Base-by-base conservation (phyloP, 768 basidiomycete species). In the Mrakia frigida region DNA sequence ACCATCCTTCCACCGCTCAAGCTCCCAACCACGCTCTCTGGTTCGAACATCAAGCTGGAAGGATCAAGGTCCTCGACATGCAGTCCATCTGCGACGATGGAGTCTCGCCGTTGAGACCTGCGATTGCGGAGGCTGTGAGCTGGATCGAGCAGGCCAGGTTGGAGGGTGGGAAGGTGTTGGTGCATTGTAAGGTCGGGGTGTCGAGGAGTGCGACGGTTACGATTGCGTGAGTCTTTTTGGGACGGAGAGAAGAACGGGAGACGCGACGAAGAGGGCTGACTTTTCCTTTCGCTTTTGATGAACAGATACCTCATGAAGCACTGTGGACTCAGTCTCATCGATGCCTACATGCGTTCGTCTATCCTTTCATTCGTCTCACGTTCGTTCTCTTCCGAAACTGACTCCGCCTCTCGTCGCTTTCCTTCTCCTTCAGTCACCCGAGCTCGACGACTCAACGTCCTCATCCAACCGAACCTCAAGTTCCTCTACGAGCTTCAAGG, bases 161-260 rank as follows among this genome's bases (percentile, higher is more conserved):
- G 46, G 87, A 89, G 70, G 94, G 95, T 10, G 96, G 96, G 3
- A 91, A 92, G 81, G 90, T 96, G 46, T 86, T 98, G 71, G 94
- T 98, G 11, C 96, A 98, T 83, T 98, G 96, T 83, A 88, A 94
- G n/a, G 96, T 98, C n/a, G 96, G 96, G n/a, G 96, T 98, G 60
- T 92, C 91, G 61, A 86, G 96, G 77, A 93, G 91, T 81, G 95
- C 96, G 39, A 96, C 93, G 43, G 94, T 98, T 77, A 92, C 92
- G 25, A 74, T 77, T n/a, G 77, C 78, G 90, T 90, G 80, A 83
- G 89, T 88, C 33, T 23, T 14, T 9, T 2, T 14, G 18, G 16
- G 46, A 50, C 16, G 46, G 16, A 11, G 35, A 43, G 33, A 13
- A 16, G 35, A 35, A 3, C n/a, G n/a, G 18, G 23, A 43, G 41